Base-by-base conservation (phyloP, 2,329 filamentous ascomycete species). In the Aspergillus fijiensis region DNA sequence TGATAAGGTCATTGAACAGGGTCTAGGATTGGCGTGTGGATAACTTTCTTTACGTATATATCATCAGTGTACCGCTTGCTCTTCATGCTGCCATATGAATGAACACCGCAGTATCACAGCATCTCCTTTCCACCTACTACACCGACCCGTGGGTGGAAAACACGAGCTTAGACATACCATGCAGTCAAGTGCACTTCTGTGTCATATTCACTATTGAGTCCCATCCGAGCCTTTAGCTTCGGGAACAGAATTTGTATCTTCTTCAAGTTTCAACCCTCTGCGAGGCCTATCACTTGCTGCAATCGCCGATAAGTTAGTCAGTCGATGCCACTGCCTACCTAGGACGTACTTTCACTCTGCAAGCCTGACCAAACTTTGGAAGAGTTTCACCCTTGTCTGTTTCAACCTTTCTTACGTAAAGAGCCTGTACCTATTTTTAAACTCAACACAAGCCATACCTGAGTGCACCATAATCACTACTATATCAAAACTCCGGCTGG, bases 371-470 rank as follows among this genome's bases (percentile, higher is more conserved):
- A 29, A n/a, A 49, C 2, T 23, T 23, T 23, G 23, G 23, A 23
- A 23, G n/a, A 21, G 5, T 10, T 42, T 31, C 14, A 29, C 19
- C n/a, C 33, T 54, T 7, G n/a, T 16, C 9, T 54, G 23, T 29
- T 19, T 14, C 23, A 27, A 16, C 52, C 52, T 27, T 9, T 55
- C 52, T 48, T 55, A 55, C 52, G 52, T 55, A 55, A 55, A 12
- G 21, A 54, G 21, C 25, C 27, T 16, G 25, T 29, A 5, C 29
- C 27, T 51, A 25, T 21, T 21, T 47, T 42, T 27, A 23, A 16
- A 54, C n/a, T 25, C 27, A 27, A 27, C 27, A 27, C 27, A 31
- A 42, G 29, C 47, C 33, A 35, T 35, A 35, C 23, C 23, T 23
- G 2, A 23, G 23, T 23, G 23, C 23, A 23, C 23, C 23, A 23